A percentile compares a stretch with the other conserved stretches of the same genome.
Conservation (phyloP, 2,329 filamentous ascomycete species). For the Neurospora sp. region DNA sequence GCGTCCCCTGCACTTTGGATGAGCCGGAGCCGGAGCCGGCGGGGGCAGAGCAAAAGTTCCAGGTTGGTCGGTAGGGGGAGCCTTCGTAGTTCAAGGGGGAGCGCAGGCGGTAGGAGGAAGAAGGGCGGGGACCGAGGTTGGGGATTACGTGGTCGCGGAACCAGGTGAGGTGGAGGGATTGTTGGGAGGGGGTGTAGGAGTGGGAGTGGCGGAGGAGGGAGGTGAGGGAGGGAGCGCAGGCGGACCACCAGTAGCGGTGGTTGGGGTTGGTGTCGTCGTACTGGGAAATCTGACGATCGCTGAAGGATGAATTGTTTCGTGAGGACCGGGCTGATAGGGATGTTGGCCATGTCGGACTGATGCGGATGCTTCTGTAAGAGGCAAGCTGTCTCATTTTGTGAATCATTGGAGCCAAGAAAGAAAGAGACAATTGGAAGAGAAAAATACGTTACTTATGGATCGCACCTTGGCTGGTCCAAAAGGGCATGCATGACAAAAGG, state of each 20-base stretch:
- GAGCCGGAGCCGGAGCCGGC: not conserved
- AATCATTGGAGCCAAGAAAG: too few relatives aligned
- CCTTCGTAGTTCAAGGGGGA: slow-evolving; percentile 8
- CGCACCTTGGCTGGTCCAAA: too few relatives aligned
- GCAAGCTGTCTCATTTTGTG: not conserved
- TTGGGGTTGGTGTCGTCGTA: not conserved
- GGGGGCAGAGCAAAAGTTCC: slow-evolving; percentile 6
- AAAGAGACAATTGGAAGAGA: too few relatives aligned
- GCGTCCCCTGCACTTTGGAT: not conserved
- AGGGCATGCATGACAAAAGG: too few relatives aligned
- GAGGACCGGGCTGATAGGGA: not conserved
- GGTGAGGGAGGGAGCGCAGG: slow-evolving; percentile 3
- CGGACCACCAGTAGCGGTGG: slow-evolving; percentile 6
- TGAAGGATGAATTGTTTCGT: not conserved
- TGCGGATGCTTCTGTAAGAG: fast-evolving
- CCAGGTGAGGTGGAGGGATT: slow-evolving; percentile 4
- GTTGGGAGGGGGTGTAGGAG: slow-evolving; percentile 5
- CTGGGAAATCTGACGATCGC: not conserved
- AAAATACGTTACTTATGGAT: too few relatives aligned
- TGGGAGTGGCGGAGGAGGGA: slow-evolving; percentile 2
- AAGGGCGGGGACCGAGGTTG: slow-evolving; percentile 2
- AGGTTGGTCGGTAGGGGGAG: slow-evolving; percentile 8
- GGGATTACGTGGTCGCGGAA: slow-evolving; percentile 7
- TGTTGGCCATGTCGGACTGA: not conserved
- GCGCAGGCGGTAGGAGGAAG: not conserved